A percentile compares a stretch with the other conserved stretches of the same genome.
Conservation (phyloP, 2,329 filamentous ascomycete genomes). For the Aspergillus sp. region DNA sequence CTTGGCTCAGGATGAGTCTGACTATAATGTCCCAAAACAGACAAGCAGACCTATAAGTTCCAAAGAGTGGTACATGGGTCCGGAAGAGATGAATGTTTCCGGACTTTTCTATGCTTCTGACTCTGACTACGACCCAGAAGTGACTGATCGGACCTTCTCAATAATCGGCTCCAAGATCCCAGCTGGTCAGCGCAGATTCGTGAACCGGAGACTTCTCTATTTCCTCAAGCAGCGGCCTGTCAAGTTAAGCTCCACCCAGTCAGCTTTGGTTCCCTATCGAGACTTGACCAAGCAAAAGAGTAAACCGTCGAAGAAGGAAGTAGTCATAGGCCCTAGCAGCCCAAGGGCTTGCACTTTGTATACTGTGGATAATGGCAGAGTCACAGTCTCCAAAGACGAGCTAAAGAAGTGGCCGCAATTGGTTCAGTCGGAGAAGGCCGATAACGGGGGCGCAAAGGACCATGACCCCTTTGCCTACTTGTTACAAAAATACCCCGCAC, state of each 20-base stretch:
- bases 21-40: neutral
- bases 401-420: constrained; percentile 33
- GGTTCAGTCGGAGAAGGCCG: neutral
- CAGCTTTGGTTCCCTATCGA: constrained; percentile 33
- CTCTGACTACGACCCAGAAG: constrained; percentile 26
- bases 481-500: constrained; percentile 46
- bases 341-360: constrained; percentile 33
- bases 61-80: constrained; percentile 42
- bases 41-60: neutral
- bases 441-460: neutral
- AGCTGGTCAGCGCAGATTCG: constrained; percentile 30
- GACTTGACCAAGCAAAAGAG: neutral
- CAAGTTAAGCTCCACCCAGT: constrained; percentile 20
- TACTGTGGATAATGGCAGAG: constrained; percentile 25
- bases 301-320: constrained; percentile 8
- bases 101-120: constrained; percentile 47
- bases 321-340: constrained; percentile 11
- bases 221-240: constrained; percentile 31
- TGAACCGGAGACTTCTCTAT: constrained; percentile 32
- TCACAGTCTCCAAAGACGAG: constrained; percentile 30
- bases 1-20: constrained; percentile 1
- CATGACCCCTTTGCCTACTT: constrained; percentile 35
- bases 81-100: constrained; percentile 38
- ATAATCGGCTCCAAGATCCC: constrained; percentile 26
- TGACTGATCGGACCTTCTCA: constrained; percentile 30